A percentile compares a stretch with the other conserved stretches of the same genome.
phyloP scores from a whole-genome alignment of 1,284 basidiomycete genomes.

The Phellopilus nigrolimitatus region DNA sequence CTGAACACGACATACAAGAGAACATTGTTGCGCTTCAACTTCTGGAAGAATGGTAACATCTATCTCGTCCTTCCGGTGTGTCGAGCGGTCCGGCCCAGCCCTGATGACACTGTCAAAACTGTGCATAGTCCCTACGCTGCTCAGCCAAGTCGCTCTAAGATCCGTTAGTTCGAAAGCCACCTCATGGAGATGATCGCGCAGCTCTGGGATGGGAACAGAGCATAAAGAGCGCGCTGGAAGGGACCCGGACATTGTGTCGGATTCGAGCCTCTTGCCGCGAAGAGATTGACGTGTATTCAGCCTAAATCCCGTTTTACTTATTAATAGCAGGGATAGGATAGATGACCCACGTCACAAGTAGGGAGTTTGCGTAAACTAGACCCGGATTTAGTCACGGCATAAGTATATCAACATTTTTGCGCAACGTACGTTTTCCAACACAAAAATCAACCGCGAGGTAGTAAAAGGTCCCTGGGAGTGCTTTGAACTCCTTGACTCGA shows the following conservation, averaged over 20 bases:
- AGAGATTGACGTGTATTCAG: constrained; percentile 38
- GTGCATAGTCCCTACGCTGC: not conserved
- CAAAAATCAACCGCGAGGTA: constrained; percentile 42
- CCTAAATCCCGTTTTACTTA: constrained; percentile 21
- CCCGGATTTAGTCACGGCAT: not conserved
- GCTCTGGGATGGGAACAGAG: too few species aligned
- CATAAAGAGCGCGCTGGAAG: not conserved
- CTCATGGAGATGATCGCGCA: too few species aligned
- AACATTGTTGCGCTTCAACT: too few species aligned
- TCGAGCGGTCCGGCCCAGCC: too few species aligned
- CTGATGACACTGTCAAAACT: too few species aligned
- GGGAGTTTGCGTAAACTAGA: constrained; percentile 43
- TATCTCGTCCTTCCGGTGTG: too few species aligned
- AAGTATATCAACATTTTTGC: not conserved
- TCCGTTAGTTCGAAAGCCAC: constrained; percentile 14
- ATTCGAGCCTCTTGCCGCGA: too few species aligned
- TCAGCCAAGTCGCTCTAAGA: constrained; percentile 6
- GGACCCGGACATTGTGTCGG: constrained; percentile 13
- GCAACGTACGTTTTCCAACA: constrained; percentile 38
- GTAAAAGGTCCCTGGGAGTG: constrained; percentile 37
- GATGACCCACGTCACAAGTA: constrained; percentile 32
- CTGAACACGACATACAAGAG: too few species aligned
- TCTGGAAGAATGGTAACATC: too few species aligned
- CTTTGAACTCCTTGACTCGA: constrained; percentile 36
- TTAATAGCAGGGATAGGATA: not conserved